Conservation (phyloP, 352 stramenopile genomes). For the Globisporangium polare region DNA sequence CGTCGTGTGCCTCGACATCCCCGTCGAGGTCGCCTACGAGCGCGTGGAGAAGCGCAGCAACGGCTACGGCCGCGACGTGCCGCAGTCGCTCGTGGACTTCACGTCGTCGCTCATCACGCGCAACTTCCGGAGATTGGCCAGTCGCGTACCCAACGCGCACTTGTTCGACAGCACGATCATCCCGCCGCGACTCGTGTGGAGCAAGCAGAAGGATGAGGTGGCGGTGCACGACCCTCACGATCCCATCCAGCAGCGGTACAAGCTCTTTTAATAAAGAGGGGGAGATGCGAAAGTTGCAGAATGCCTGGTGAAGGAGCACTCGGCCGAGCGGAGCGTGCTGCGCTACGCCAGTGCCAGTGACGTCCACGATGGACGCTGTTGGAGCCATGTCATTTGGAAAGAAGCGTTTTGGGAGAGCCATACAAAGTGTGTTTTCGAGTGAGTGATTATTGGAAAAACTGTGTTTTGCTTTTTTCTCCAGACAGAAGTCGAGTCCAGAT, state of each 20-base stretch:
- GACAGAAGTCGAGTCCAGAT: no score
- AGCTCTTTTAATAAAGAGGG: slow-evolving; percentile 33
- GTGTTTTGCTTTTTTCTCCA: no score
- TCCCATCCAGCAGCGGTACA: slow-evolving; percentile 64
- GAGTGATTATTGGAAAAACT: no score
- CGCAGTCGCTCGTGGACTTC: slow-evolving; percentile 55
- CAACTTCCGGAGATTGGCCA: slow-evolving; percentile 63
- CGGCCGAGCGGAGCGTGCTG: no score
- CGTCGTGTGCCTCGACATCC: slow-evolving; percentile 76
- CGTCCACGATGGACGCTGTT: no score
- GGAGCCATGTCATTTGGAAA: no score
- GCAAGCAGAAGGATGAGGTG: slow-evolving; percentile 55
- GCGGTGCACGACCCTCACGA: slow-evolving; percentile 42
- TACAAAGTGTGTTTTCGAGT: no score
- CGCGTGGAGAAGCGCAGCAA: slow-evolving; percentile 63
- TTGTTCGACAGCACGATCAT: slow-evolving; percentile 63
- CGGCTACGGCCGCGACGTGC: slow-evolving; percentile 67
- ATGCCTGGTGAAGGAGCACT: no score
- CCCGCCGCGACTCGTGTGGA: slow-evolving; percentile 69
- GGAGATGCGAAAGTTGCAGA: no score
- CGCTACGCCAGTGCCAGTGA: no score
- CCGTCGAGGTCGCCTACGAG: slow-evolving; percentile 54
- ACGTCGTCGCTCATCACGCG: slow-evolving; percentile 58
- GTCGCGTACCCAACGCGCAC: slow-evolving; percentile 60
- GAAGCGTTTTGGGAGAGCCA: no score